Conservation (phyloP, 108 stramenopile species). For the Craspedostauros australis region DNA sequence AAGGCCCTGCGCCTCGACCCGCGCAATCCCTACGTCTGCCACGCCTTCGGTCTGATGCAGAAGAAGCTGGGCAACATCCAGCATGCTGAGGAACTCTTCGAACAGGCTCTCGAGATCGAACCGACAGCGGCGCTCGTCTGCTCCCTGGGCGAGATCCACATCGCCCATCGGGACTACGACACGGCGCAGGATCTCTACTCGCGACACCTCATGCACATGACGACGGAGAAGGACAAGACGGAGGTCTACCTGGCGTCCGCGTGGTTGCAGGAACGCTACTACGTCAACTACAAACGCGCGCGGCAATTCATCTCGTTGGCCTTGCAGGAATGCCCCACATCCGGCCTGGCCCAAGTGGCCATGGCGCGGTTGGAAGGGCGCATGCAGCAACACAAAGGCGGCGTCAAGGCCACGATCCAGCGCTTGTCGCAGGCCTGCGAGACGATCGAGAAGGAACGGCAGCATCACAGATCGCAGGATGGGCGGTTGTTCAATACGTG, state of each 20-base stretch:
- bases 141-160: conserved; percentile 56
- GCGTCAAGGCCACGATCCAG: conserved; percentile 18
- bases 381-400: conserved; percentile 9
- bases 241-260: conserved; percentile 73
- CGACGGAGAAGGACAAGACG: conserved; percentile 45
- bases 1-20: conserved; percentile 56
- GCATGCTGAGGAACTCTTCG: conserved; percentile 45
- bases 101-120: conserved; percentile 31
- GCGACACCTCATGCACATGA: conserved; percentile 22
- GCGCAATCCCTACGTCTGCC: conserved; percentile 72
- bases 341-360: conserved; percentile 65
- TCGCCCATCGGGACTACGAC: conserved; percentile 17
- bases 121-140: conserved; percentile 78
- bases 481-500: conserved; percentile 79
- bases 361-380: conserved; percentile 64
- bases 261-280: conserved; percentile 73
- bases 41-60: conserved; percentile 65
- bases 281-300: conserved; percentile 40
- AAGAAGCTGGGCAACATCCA: conserved; percentile 6
- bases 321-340: conserved; percentile 23
- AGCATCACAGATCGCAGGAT: conserved; percentile 29
- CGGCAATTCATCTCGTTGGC: conserved; percentile 45
- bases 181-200: conserved; percentile 49
- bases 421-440: conserved; percentile 26
- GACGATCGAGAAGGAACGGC: conserved; percentile 2